Percentiles rank a stretch among this genome's conserved stretches.
Evolutionary conservation across 768 basidiomycete species (phyloP).

Genomic region (Suillus weaverae): DNA sequence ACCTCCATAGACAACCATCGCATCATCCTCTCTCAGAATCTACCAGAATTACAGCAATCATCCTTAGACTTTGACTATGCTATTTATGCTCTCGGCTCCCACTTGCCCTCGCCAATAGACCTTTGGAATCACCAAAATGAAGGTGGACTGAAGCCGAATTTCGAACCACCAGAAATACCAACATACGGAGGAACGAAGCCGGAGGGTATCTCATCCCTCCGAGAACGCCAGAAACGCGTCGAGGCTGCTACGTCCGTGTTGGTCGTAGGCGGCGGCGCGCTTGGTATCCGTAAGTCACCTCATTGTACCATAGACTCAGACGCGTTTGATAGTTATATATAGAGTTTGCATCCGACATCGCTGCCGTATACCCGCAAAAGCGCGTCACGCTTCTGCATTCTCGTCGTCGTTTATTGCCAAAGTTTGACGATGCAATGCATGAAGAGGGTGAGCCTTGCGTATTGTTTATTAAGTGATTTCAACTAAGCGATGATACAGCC

Average conservation of each 20-base stretch:
- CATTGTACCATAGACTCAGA: not conserved
- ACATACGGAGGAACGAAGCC: slow-evolving; percentile 45
- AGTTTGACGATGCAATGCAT: slow-evolving; percentile 51
- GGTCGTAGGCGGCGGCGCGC: slow-evolving; percentile 70
- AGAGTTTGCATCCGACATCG: slow-evolving; percentile 70
- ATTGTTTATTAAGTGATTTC: not conserved
- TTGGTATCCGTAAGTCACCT: slow-evolving; percentile 59
- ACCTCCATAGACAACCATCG: slow-evolving; percentile 38
- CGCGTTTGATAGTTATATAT: not conserved
- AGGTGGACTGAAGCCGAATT: not conserved
- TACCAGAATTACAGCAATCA: slow-evolving; percentile 11
- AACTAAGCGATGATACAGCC: slow-evolving; percentile 23
- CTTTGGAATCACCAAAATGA: slow-evolving; percentile 42
- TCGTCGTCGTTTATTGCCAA: slow-evolving; percentile 49
- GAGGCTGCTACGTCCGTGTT: slow-evolving; percentile 51
- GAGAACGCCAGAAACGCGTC: slow-evolving; percentile 49
- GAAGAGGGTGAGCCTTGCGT: slow-evolving; percentile 41
- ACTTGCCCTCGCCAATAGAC: slow-evolving; percentile 53
- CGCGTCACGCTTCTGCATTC: slow-evolving; percentile 62
- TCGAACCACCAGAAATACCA: not conserved
- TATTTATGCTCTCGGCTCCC: slow-evolving; percentile 62
- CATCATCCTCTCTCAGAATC: slow-evolving; percentile 26
- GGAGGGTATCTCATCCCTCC: slow-evolving; percentile 52
- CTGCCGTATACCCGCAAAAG: slow-evolving; percentile 51
- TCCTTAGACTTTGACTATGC: slow-evolving; percentile 54